These are phyloP conservation scores for Taphrina deformans DNA, from an alignment of 1,139 yeast genomes.

Conservation along the genomic window DNA sequence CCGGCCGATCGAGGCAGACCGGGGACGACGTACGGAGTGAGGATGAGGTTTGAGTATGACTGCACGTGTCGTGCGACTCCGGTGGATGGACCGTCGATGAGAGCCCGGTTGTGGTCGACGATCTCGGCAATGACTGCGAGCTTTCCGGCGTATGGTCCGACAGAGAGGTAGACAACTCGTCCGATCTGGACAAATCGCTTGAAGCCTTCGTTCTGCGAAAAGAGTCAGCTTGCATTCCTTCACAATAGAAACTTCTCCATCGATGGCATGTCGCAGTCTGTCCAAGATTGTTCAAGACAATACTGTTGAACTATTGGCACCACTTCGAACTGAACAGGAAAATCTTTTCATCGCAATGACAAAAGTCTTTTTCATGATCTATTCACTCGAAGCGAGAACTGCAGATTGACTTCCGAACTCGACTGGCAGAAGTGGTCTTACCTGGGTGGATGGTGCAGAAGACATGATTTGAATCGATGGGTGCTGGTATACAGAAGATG, in stretches of 20 bases:
- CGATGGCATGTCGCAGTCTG: slow-evolving; percentile 15
- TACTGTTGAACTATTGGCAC: not conserved
- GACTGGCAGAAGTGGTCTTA: slow-evolving; percentile 18
- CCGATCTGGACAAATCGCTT: slow-evolving; percentile 98
- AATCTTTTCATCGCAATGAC: not conserved
- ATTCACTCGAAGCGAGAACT: not conserved
- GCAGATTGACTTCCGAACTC: slow-evolving; percentile 7
- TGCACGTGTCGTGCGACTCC: slow-evolving; percentile 89
- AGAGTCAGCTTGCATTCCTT: not conserved
- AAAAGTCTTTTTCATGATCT: not conserved
- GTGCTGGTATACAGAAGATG: not conserved
- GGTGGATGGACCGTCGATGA: slow-evolving; percentile 92
- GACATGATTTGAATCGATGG: slow-evolving; percentile 1
- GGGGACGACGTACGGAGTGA: slow-evolving; percentile 87
- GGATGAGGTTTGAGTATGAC: slow-evolving; percentile 79
- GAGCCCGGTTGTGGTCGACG: slow-evolving; percentile 97
- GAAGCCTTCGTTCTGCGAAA: slow-evolving; percentile 26
- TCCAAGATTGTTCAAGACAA: not conserved
- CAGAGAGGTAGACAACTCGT: slow-evolving; percentile 92
- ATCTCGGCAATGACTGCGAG: slow-evolving; percentile 96
- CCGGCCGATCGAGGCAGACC: slow-evolving; percentile 93
- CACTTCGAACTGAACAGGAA: slow-evolving; percentile 1
- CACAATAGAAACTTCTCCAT: slow-evolving; percentile 22
- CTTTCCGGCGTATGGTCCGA: slow-evolving; percentile 68
- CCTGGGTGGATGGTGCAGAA: slow-evolving; percentile 11